These are phyloP conservation scores for Juglanconis juglandina DNA, from an alignment of 2,329 filamentous ascomycete species.

Conservation along the genomic window DNA sequence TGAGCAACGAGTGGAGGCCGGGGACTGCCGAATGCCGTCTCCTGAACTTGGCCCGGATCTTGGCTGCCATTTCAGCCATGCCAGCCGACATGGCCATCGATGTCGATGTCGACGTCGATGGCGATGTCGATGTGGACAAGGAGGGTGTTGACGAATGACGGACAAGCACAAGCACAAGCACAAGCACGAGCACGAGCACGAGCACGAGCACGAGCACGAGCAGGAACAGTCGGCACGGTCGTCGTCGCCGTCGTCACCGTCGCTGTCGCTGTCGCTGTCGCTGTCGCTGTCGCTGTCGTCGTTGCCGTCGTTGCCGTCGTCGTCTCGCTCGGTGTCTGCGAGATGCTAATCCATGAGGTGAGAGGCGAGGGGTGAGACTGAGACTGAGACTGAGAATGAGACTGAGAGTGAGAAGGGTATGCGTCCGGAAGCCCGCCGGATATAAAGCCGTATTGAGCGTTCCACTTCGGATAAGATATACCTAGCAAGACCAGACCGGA, in stretches of 20 bases:
- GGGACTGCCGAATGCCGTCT: constrained; percentile 39
- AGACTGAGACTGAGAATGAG: neutral
- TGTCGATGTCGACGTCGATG: neutral
- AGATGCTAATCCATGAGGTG: neutral
- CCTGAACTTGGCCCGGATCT: constrained; percentile 45
- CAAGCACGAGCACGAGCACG: neutral
- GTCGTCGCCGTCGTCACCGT: neutral
- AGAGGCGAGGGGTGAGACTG: neutral
- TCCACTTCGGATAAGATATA: neutral
- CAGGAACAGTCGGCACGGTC: neutral
- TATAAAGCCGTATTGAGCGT: neutral
- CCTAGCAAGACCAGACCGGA: neutral
- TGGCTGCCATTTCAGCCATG: constrained; percentile 46
- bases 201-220: neutral
- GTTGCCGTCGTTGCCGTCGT: neutral
- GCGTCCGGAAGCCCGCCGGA: neutral
- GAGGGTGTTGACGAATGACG: neutral
- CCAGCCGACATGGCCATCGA: neutral
- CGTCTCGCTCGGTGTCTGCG: neutral
- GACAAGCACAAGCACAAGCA: neutral
- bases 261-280: neutral
- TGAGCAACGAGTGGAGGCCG: constrained; percentile 32
- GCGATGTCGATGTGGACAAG: neutral
- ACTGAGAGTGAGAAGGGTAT: neutral
- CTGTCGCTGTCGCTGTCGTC: neutral